Conservation (phyloP, 1,284 basidiomycete species). For the Apiotrichum akiyoshidainum region DNA sequence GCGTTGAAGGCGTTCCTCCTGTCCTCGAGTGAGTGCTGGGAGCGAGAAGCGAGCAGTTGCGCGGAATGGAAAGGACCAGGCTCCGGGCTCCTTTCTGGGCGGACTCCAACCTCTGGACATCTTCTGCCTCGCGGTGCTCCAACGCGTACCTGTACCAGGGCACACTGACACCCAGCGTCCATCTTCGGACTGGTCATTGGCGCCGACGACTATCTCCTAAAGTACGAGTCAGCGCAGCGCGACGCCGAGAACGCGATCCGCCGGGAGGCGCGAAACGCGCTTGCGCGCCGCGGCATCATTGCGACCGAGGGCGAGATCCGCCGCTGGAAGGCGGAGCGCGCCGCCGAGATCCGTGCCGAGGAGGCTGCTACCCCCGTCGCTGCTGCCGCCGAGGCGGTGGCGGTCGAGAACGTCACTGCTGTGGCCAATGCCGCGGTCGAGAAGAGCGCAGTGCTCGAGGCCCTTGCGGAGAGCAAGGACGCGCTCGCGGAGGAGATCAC, state of each 20-base stretch:
- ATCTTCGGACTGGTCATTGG: constrained; percentile 69
- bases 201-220: constrained; percentile 70
- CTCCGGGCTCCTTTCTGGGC: too few relatives aligned
- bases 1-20: constrained; percentile 69
- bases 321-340: constrained; percentile 64
- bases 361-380: neutral
- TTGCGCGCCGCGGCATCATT: constrained; percentile 63
- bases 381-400: too few relatives aligned
- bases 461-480: too few relatives aligned
- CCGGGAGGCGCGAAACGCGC: constrained; percentile 67
- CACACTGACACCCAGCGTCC: constrained; percentile 52
- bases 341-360: constrained; percentile 27
- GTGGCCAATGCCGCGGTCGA: too few relatives aligned
- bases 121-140: too few relatives aligned
- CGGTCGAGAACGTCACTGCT: too few relatives aligned
- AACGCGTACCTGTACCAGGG: too few relatives aligned
- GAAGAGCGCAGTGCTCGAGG: too few relatives aligned
- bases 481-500: too few relatives aligned
- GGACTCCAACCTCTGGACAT: too few relatives aligned
- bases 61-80: too few relatives aligned
- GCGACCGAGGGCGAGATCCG: constrained; percentile 77
- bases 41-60: neutral
- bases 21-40: constrained; percentile 31
- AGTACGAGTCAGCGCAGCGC: constrained; percentile 65
- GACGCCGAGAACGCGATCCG: constrained; percentile 66